Evolutionary conservation across 441 rosid genomes (phyloP).

Genomic region (Kokia cookei): DNA sequence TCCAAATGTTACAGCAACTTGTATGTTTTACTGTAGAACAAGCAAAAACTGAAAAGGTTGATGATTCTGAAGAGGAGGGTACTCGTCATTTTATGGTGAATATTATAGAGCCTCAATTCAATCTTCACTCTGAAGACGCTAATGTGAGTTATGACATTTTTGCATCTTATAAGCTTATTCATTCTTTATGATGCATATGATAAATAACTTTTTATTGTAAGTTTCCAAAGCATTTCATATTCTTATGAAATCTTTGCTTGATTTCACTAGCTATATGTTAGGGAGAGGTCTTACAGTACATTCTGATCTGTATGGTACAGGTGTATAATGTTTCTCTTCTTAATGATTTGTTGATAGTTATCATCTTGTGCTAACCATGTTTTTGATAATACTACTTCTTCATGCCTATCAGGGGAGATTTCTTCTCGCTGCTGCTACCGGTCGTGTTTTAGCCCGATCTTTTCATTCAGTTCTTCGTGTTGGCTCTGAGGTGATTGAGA

Average conservation of each 20-base stretch:
- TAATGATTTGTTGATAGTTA: not conserved
- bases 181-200: not conserved
- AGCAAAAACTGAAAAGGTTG: conserved; percentile 7
- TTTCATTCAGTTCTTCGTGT: conserved; percentile 84
- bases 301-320: not conserved
- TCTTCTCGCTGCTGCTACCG: conserved; percentile 94
- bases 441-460: conserved; percentile 90
- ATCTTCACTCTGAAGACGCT: conserved; percentile 98
- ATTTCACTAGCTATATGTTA: not conserved
- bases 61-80: conserved; percentile 80
- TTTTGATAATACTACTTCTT: not conserved
- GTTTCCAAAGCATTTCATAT: not conserved
- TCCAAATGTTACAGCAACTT: conserved; percentile 11
- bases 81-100: conserved; percentile 94
- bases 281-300: not conserved
- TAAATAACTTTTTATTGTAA: not conserved
- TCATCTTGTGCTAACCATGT: not conserved
- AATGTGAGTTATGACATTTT: conserved; percentile 59
- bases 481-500: conserved; percentile 74
- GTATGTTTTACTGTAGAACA: conserved; percentile 27
- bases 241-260: not conserved
- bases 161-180: not conserved
- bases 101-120: conserved; percentile 97
- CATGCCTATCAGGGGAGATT: conserved; percentile 78
- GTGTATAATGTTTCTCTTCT: not conserved